Base-by-base conservation (phyloP, 306 rosid species). In the Malus fusca region DNA sequence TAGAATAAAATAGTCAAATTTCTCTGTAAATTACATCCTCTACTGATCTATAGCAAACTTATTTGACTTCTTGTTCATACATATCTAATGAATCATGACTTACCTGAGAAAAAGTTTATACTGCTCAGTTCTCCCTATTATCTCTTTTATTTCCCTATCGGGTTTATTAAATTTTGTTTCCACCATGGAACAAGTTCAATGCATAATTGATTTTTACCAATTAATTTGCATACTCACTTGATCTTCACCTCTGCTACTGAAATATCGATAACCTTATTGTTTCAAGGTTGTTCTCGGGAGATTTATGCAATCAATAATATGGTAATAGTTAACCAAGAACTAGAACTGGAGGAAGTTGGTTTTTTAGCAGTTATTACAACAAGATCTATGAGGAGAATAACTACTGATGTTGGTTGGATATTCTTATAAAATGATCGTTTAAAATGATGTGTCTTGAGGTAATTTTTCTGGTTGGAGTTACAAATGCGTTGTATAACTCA, bases 401-500 rank as follows among this genome's bases (percentile, higher is more conserved):
- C 40, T 55, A 8, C 15, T 13, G 56, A 68, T 25, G 72, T 68
- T 70, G 8, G 58, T 75, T 13, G 21, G 44, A 66, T 18, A 26
- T 43, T 60, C 43, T 21, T 26, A 28, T 23, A 28, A 44, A 74
- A 58, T 40, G 19, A 74, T 78, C 68, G 31, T 69, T 30, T 31
- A 2, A 14, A 43, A 43, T 67, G 21, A 42, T 62, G 53, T 42
- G 17, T 30, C 8, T 48, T 55, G 7, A 35, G 40, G 56, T 22
- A 40, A 9, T 73, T 40, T 37, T 37, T 59, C 6, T 25, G 11
- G 21, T 1, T 42, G 43, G 53, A 43, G 43, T 58, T 66, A 12
- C 44, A 37, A 62, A 37, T 73, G 70, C 63, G 62, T 46, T 74
- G 48, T 35, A 33, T 65, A 40, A 52, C 79, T 81, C 28, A 59